Conservation (phyloP, 192 early-diverging fungal species). For the Coemansia sp. region DNA sequence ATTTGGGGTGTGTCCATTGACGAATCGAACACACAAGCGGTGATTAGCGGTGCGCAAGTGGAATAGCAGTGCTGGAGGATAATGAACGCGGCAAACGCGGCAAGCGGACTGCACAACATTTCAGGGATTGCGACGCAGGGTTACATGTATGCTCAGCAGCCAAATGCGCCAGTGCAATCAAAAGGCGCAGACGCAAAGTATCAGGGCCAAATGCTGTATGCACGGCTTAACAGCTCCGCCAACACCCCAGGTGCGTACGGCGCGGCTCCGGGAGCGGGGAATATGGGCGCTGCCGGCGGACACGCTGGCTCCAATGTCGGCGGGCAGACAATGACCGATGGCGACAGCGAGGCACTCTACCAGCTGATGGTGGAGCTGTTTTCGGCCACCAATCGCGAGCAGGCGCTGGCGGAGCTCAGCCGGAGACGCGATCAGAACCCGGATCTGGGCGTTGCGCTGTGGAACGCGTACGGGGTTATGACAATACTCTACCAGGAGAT, state of each 20-base stretch:
- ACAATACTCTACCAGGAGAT: slow-evolving; percentile 94
- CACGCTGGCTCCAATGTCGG: background rate
- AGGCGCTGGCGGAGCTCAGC: slow-evolving; percentile 86
- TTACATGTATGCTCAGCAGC: slow-evolving; percentile 30
- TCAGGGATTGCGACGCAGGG: slow-evolving; percentile 14
- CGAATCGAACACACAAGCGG: no score
- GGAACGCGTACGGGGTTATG: slow-evolving; percentile 97
- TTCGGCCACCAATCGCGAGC: slow-evolving; percentile 73
- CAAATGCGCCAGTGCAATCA: slow-evolving; percentile 17
- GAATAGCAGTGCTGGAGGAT: background rate
- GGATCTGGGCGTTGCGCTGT: slow-evolving; percentile 92
- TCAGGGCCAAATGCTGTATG: slow-evolving; percentile 37
- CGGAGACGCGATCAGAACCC: slow-evolving; percentile 94
- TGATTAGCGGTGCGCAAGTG: background rate
- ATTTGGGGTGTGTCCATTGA: no score
- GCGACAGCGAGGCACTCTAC: slow-evolving; percentile 80
- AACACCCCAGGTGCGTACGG: slow-evolving; percentile 8
- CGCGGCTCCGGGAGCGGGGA: background rate
- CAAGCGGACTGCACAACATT: slow-evolving; percentile 9
- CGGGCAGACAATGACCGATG: slow-evolving; percentile 4
- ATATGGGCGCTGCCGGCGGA: background rate
- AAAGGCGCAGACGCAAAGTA: slow-evolving; percentile 27
- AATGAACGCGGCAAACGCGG: slow-evolving; percentile 28
- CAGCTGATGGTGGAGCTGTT: slow-evolving; percentile 80
- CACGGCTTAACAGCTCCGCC: slow-evolving; percentile 14